Evolutionary conservation across 2,329 filamentous ascomycete genomes (phyloP), one percentile per base, ranked within the genome.

Genomic region (Diaporthe ampelina): DNA sequence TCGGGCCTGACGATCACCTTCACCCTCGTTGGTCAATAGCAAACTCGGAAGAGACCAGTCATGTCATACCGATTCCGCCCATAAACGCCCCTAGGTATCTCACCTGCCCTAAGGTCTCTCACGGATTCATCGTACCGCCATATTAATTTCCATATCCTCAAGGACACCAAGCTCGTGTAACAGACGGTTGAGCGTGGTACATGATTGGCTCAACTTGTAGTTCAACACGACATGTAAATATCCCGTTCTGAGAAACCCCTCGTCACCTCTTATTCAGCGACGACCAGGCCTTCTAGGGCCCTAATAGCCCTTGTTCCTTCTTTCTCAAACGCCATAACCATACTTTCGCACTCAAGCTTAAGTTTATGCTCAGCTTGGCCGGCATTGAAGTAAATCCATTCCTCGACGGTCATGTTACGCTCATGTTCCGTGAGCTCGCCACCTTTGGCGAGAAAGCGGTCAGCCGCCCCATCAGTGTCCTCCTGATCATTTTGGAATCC

Each of bases 341-440:
- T 90, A 35, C 91, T 86, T 85, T 98, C 96, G 80, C 95, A 98
- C 81, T 97, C 94, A 48, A 88, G 85, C 80, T 92, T 93, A 72
- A 99, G 86, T 81, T 91, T 92, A 83, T 92, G 91, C 85, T 98
- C 95, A 0, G 94, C 95, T 80, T 92, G 88, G 75, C 89, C 89
- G 0, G 97, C 97, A 78, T 97, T 95, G 83, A 92, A 90, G 74
- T 92, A 87, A 52, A 99, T 93, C 95, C 96, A 99, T 82, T 98
- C 92, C 82, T 98, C 95, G 0, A 98, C 94, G 7, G 92, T 96
- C 95, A 99, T 98, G 50, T 89, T 87, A 86, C 93, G 95, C 85
- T 98, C 97, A 0, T 92, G 90, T 70, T 89, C 93, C 2, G 90
- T 93, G 70, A 99, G 84, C 19, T 89, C 89, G 0, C 87, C 87